Percentiles rank a stretch among this genome's conserved stretches.
Evolutionary conservation across 306 rosid species (phyloP).

Genomic region (Ammopiptanthus mongolicus): DNA sequence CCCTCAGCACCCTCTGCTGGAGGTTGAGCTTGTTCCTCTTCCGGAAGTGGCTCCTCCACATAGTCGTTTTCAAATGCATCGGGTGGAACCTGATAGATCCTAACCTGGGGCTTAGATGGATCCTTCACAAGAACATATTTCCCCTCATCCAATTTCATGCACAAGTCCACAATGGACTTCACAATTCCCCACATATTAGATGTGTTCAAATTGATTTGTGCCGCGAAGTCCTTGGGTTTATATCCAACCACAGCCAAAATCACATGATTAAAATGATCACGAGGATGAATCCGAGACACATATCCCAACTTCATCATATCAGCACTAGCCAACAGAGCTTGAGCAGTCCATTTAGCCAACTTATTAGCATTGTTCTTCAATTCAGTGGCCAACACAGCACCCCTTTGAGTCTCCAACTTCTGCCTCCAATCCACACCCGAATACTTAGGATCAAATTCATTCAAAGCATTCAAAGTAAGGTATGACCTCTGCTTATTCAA

Average conservation of each 20-base stretch:
- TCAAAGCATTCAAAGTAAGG: conserved; percentile 82
- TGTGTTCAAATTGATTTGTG: conserved; percentile 75
- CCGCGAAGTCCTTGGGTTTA: conserved; percentile 79
- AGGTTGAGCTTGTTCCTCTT: conserved; percentile 92
- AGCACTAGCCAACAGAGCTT: conserved; percentile 74
- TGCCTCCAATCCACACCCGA: conserved; percentile 94
- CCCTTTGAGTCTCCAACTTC: conserved; percentile 95
- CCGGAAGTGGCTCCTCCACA: conserved; percentile 93
- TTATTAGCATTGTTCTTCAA: conserved; percentile 93
- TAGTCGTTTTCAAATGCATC: conserved; percentile 96
- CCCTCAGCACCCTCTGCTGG: conserved; percentile 57
- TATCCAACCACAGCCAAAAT: conserved; percentile 87
- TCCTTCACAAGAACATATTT: conserved; percentile 91
- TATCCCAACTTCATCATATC: conserved; percentile 95
- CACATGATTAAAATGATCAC: conserved; percentile 88
- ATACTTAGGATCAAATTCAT: conserved; percentile 87
- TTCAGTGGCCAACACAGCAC: conserved; percentile 97
- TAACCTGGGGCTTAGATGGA: conserved; percentile 89
- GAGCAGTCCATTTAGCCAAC: conserved; percentile 95
- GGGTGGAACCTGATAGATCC: conserved; percentile 83
- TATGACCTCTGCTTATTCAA: conserved; percentile 79
- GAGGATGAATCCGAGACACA: conserved; percentile 93
- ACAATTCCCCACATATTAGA: conserved; percentile 96
- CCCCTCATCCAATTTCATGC: conserved; percentile 93
- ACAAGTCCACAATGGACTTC: conserved; percentile 92